Conservation (phyloP, 2,329 filamentous ascomycete genomes). For the Blastomyces gilchristii region DNA sequence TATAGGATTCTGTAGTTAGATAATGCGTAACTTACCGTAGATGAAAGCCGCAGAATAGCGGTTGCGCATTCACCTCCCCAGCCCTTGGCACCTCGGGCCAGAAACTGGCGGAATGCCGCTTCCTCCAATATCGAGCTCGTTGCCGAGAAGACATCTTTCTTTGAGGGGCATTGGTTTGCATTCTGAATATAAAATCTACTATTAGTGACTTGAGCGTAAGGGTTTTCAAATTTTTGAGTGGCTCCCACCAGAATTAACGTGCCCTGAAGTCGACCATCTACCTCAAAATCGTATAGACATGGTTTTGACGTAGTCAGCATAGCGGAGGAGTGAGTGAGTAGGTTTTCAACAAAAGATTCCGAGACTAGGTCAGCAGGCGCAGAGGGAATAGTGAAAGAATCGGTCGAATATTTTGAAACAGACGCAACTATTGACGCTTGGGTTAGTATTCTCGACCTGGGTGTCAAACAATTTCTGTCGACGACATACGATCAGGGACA, state of each 20-base stretch:
- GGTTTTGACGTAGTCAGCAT: background rate
- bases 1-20: background rate
- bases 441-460: background rate
- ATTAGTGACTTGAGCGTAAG: background rate
- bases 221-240: background rate
- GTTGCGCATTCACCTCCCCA: constrained; percentile 7
- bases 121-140: background rate
- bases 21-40: constrained; percentile 26
- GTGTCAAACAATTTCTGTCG: background rate
- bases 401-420: constrained; percentile 2
- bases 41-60: constrained; percentile 20
- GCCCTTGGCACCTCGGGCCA: constrained; percentile 11
- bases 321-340: background rate
- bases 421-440: background rate
- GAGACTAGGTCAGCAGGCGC: background rate
- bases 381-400: constrained; percentile 1
- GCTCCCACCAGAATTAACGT: background rate
- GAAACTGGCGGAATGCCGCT: background rate
- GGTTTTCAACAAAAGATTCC: constrained; percentile 2
- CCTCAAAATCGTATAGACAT: constrained; percentile 2
- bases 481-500: constrained; percentile 45
- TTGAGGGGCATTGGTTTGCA: constrained; percentile 15
- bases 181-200: background rate
- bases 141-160: constrained; percentile 21
- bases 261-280: constrained; percentile 3